Evolutionary conservation across 371 early-diverging fungal species (phyloP), one percentile per base, ranked within the genome.

Genomic region (Homolaphlyctis polyrhiza): DNA sequence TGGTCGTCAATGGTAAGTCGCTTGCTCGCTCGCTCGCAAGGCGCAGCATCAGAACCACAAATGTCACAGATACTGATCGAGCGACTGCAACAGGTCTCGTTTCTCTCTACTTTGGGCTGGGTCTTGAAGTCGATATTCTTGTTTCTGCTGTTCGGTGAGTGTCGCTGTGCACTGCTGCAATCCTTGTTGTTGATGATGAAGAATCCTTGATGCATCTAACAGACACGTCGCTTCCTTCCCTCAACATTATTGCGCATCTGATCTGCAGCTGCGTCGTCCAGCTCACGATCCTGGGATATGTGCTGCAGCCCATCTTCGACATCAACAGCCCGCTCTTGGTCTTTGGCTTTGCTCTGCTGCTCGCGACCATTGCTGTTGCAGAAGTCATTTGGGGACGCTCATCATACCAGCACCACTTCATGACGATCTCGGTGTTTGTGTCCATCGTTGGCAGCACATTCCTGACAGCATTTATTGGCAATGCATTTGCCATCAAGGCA

Each of bases 401-500:
- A 1, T 65, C 70, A 43, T 55, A 62, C 49, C 59, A 68, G 21
- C 65, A 66, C 51, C 28, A 54, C 3, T 61, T 52, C 51, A 70
- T 75, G 75, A 54, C 68, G 34, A 36, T 52, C 14, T 39, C 65
- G 16, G 71, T 76, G 5, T 62, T 69, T 60, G 1, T 68, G 14
- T 65, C 66, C 58, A 70, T 71, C 50, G 58, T 69, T 25, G 30
- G 29, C 2, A 62, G 62, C 62, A 65, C 64, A 11, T 25, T 62
- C 21, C 16, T 76, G 16, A 51, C 58, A 1, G 61, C 59, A 4
- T 67, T 57, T 27, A 49, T 71, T 4, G 71, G 70, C 33, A 82
- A 86, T 23, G 72, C 81, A 35, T 84, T 76, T 69, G 88, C 93
- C 18, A 87, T 94, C 76, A 82, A 83, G n/a, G 84, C 89, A 59